Evolutionary conservation across 148 eudicot species (phyloP).

Genomic region (Nepenthes gracilis): DNA sequence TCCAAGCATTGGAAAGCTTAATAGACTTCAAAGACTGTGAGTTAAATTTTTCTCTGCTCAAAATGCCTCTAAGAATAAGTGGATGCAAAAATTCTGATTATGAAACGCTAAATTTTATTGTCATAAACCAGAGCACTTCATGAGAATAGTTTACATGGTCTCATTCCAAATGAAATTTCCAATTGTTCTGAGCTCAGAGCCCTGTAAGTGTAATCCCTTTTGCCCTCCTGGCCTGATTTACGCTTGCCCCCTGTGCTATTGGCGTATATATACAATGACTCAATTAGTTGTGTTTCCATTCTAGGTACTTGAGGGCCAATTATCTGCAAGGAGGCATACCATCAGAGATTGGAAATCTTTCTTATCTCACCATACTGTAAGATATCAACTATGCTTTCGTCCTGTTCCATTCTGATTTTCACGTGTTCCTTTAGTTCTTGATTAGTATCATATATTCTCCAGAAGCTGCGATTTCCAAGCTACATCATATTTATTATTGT

Average conservation of each 20-base stretch:
- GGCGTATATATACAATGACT: background rate
- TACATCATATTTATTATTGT: background rate
- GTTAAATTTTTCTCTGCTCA: conserved; percentile 7
- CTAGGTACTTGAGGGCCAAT: conserved; percentile 80
- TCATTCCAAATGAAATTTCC: conserved; percentile 72
- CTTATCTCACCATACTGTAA: conserved; percentile 68
- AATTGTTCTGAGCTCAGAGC: conserved; percentile 85
- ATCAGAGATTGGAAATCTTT: conserved; percentile 74
- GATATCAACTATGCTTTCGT: background rate
- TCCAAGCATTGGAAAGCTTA: conserved; percentile 85
- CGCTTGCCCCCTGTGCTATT: background rate
- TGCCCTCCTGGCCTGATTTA: background rate
- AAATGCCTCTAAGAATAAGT: background rate
- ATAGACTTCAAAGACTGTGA: conserved; percentile 79
- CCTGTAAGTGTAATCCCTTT: conserved; percentile 40
- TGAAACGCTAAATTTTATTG: background rate
- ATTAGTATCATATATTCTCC: too few relatives aligned
- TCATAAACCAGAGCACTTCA: conserved; percentile 69
- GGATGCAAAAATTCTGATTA: background rate
- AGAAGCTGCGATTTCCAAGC: too few relatives aligned
- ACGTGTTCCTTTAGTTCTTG: too few relatives aligned
- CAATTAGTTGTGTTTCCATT: background rate
- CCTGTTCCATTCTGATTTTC: too few relatives aligned
- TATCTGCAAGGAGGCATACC: conserved; percentile 97
- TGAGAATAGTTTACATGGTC: conserved; percentile 84